Evolutionary conservation across 2,329 filamentous ascomycete genomes (phyloP).

Genomic region (Fusarium mangiferae): DNA sequence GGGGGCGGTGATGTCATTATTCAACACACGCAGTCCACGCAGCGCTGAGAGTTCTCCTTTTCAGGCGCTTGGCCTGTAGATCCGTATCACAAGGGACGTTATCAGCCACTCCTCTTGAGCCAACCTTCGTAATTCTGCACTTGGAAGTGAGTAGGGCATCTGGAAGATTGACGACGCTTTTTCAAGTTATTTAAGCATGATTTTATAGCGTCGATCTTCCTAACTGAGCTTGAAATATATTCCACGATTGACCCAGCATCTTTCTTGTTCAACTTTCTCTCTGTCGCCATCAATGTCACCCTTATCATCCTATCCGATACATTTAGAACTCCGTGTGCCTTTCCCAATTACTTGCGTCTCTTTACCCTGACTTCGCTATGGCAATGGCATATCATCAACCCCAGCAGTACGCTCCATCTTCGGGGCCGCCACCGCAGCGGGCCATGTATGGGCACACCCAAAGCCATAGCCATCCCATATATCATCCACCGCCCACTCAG

Average conservation of each 20-base stretch:
- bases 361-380: not conserved
- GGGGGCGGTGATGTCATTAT: too few species aligned
- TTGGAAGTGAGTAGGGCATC: fast-evolving
- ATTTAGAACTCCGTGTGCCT: not conserved
- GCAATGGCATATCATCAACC: not conserved
- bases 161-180: fast-evolving
- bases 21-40: fast-evolving
- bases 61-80: not conserved
- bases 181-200: not conserved
- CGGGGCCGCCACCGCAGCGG: not conserved
- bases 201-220: not conserved
- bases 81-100: too few species aligned
- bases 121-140: not conserved
- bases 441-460: not conserved
- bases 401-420: not conserved
- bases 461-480: not conserved
- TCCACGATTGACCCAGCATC: not conserved
- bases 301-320: not conserved
- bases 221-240: not conserved
- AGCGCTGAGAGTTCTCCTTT: not conserved
- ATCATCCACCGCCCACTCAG: not conserved
- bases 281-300: not conserved
- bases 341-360: not conserved
- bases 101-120: not conserved
- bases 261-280: not conserved